Evolutionary conservation across 352 stramenopile genomes (phyloP), one percentile per base, ranked within the genome.

Genomic region (Phytophthora pisi): DNA sequence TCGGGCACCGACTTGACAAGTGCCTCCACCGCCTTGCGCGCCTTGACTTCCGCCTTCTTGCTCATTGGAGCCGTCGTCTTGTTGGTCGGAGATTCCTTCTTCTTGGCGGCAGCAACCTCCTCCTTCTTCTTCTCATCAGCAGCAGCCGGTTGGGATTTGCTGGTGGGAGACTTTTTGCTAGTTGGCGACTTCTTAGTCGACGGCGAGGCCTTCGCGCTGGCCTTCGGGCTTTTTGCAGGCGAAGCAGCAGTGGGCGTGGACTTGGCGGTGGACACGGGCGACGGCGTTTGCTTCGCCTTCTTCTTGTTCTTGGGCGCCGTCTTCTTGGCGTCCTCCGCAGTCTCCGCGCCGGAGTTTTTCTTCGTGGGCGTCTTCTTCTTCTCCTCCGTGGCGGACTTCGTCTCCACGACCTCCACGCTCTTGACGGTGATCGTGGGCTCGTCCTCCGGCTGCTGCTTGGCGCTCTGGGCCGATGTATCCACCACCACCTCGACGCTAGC

Each of bases 1-100:
- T 89, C 82, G 24, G 55, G 42, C 38, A 46, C 38, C 4, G 74
- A 75, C 10, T 69, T 68, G 13, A 92, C 80, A 10, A 92, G 68
- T 20, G 61, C 66, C 47, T 78, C 74, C 26, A 91, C 72, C 15
- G 66, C 61, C 18, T 72, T 74, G 23, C 63, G 59, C 28, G 66
- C 45, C 38, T 65, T 65, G 20, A 31, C 10, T n/a, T 57, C 53
- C 9, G 54, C 49, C 30, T 70, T 78, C 66, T 70, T 79, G 15
- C 66, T n/a, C n/a, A 55, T 42, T 0, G 51, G 49, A 16, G 58
- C 46, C 46, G 45, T 15, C 34, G 68, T 77, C 43, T 62, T 75
- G 15, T 2, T 58, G 15, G 18, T n/a, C 18, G 51, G 0, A 1
- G 47, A 5, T 30, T 26, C 18, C 38, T 69, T 45, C 38, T 63